Evolutionary conservation across 441 rosid genomes (phyloP), one percentile per base, ranked within the genome.

Genomic region (Biscutella laevigata): DNA sequence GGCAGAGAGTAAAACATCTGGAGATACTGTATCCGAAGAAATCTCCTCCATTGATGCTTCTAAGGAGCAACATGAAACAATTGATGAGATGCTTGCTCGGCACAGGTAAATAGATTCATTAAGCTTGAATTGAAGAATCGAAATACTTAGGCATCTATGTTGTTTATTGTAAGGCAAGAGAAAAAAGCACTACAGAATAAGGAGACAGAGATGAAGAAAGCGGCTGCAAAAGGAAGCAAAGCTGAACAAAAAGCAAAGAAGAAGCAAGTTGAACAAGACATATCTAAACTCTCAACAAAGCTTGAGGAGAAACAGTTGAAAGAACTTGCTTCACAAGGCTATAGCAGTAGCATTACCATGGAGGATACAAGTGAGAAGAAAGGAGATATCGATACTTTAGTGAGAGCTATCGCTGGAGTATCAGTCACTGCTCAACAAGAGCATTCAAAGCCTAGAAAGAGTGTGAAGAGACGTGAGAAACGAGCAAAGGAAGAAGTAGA

Each of bases 401-500:
- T 88, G 63, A 85, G 80, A 74, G 95, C 95, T 48, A 71, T 91
- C 12, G 94, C 95, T 16, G 95, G 95, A 51, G 86, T 88, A 45
- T 75, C 94, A 17, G 84, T 82, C 46, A 50, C 73, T 53, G 54
- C 67, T 53, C 84, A 75, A 44, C 68, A 68, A 35, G 95, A 88
- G 22, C 81, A 71, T 29, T 67, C 79, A 24, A 88, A 68, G 72
- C 73, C 78, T 1, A 86, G 89, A 74, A 88, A 88, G 72, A 67
- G 94, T 45, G 77, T 81, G 17, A 91, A 75, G 74, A 76, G 85
- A 30, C 74, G 95, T 1, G 95, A 73, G 66, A 91, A 88, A 69
- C 69, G 96, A 65, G 95, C 91, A 20, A 89, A 80, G 67, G 82
- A 88, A 71, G 98, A 91, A 53, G 95, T 82, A 3, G 98, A 76